These are phyloP conservation scores for Besnoitia besnoiti DNA, from an alignment of 169 alveolate species.

Conservation along the genomic window DNA sequence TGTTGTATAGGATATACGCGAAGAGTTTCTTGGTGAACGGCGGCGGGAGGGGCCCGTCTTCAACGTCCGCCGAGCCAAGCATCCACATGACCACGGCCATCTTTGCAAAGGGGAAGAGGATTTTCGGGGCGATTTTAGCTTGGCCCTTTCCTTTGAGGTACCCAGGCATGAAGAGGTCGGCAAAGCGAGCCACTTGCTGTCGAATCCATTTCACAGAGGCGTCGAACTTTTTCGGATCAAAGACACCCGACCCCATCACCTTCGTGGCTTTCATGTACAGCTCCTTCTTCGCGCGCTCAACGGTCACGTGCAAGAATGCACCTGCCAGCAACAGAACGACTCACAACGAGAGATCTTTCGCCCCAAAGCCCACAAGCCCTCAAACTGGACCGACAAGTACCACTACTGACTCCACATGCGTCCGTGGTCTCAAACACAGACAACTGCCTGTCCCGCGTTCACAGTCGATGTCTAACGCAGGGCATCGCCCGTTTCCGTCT, in stretches of 20 bases:
- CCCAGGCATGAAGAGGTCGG: not conserved
- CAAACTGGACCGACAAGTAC: too few species aligned
- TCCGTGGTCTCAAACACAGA: not conserved
- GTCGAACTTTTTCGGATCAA: not conserved
- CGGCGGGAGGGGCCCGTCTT: not conserved
- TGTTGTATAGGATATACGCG: not conserved
- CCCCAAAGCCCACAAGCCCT: too few species aligned
- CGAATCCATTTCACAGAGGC: not conserved
- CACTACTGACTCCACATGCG: too few species aligned
- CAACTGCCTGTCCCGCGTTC: not conserved
- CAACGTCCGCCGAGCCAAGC: not conserved
- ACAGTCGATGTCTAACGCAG: not conserved
- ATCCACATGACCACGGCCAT: constrained; percentile 18
- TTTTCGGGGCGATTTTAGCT: not conserved
- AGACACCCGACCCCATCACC: not conserved
- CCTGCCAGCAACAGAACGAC: constrained; percentile 7
- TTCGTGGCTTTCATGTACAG: not conserved
- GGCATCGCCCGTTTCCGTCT: not conserved
- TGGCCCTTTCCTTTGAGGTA: not conserved
- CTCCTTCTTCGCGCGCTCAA: constrained; percentile 15
- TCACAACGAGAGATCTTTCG: too few species aligned
- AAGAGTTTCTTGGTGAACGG: not conserved
- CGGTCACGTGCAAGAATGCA: constrained; percentile 10
- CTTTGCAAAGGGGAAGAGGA: not conserved
- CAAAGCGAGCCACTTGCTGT: not conserved